Percentiles rank a stretch among this genome's conserved stretches.
phyloP scores from a whole-genome alignment of 2,329 filamentous ascomycete genomes.

The Alternaria rosae region DNA sequence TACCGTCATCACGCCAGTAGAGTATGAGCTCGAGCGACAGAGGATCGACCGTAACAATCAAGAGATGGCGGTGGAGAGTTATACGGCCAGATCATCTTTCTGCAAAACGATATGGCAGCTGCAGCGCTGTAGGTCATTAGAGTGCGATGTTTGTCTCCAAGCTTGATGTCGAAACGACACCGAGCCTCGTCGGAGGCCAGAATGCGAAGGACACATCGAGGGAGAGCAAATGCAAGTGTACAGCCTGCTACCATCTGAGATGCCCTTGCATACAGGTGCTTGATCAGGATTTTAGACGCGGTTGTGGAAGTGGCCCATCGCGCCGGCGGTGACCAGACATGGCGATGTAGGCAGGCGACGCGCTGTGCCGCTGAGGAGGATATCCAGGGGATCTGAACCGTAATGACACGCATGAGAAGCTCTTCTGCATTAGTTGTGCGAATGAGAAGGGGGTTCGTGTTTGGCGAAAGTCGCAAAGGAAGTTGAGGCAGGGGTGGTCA shows the following conservation, averaged over 20 bases:
- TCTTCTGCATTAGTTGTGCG: not conserved
- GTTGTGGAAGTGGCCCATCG: not conserved
- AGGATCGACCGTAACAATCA: not conserved
- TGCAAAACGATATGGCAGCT: not conserved
- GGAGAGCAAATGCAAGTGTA: not conserved
- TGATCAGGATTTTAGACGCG: not conserved
- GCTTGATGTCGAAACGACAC: not conserved
- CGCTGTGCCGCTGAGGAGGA: not conserved
- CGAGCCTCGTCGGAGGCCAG: not conserved
- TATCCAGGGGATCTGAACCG: not conserved
- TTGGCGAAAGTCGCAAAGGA: not conserved
- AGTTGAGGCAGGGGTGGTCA: constrained; percentile 2
- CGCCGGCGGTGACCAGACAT: not conserved
- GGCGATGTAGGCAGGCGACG: not conserved
- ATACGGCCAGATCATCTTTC: not conserved
- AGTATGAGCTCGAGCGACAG: not conserved
- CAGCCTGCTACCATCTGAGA: not conserved
- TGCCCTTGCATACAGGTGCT: too few species aligned
- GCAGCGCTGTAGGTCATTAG: not conserved
- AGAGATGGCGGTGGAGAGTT: not conserved
- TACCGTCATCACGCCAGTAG: not conserved
- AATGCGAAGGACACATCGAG: not conserved
- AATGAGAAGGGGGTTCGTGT: not conserved
- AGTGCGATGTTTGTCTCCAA: not conserved
- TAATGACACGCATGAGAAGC: not conserved